Evolutionary conservation across 2,329 filamentous ascomycete genomes (phyloP).

Genomic region (Lasiodiplodia sp.): DNA sequence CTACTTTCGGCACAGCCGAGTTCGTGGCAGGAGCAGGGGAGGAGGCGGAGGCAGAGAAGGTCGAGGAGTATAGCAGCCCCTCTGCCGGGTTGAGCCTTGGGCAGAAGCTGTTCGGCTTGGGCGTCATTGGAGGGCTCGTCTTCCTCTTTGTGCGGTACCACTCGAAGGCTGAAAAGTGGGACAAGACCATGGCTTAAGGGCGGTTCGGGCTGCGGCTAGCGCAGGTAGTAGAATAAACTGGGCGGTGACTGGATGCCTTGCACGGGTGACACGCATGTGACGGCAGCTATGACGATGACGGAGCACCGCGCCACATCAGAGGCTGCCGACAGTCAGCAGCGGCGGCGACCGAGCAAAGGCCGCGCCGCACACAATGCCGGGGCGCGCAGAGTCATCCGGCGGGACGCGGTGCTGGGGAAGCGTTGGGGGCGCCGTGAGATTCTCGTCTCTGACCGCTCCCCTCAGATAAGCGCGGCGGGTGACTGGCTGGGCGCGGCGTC

Average conservation of each 20-base stretch:
- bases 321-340: constrained; percentile 3
- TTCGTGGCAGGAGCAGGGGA: constrained; percentile 46
- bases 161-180: constrained; percentile 31
- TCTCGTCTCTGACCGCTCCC: constrained; percentile 15
- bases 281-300: constrained; percentile 16
- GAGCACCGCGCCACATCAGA: constrained; percentile 2
- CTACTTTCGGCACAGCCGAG: constrained; percentile 50
- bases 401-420: constrained; percentile 9
- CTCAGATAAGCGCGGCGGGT: constrained; percentile 21
- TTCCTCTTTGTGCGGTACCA: constrained; percentile 50
- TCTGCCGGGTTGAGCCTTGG: constrained; percentile 50
- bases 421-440: constrained; percentile 9
- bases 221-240: constrained; percentile 18
- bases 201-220: constrained; percentile 25
- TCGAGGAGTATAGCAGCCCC: constrained; percentile 21
- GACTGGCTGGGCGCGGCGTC: constrained; percentile 19
- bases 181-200: constrained; percentile 48
- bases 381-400: background rate
- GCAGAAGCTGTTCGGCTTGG: constrained; percentile 56
- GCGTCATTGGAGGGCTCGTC: constrained; percentile 52
- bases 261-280: constrained; percentile 19
- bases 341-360: constrained; percentile 23
- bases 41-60: constrained; percentile 39
- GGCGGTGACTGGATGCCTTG: constrained; percentile 15
- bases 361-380: constrained; percentile 22